These are phyloP conservation scores for Colletotrichum brevisporum DNA, from an alignment of 2,329 filamentous ascomycete genomes.

Conservation along the genomic window DNA sequence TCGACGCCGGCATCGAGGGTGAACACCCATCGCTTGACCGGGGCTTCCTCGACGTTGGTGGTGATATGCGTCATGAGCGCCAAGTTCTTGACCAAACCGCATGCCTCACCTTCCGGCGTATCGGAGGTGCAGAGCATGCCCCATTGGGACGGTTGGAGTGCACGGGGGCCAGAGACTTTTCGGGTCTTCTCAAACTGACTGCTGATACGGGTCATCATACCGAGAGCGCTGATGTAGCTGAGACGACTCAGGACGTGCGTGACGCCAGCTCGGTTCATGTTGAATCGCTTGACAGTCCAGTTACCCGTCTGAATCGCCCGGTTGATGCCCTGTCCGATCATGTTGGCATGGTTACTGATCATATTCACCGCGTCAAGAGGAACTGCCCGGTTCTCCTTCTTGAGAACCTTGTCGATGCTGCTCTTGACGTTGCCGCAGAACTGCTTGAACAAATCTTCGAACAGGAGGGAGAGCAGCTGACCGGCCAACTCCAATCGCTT, in stretches of 20 bases:
- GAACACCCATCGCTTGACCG: conserved; percentile 88
- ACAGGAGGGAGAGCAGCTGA: conserved; percentile 91
- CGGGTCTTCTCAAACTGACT: conserved; percentile 99
- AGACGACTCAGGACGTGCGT: conserved; percentile 96
- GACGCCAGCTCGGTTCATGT: conserved; percentile 97
- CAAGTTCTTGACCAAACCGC: conserved; percentile 97
- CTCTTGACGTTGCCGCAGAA: conserved; percentile 91
- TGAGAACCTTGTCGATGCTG: conserved; percentile 94
- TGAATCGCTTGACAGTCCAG: conserved; percentile 97
- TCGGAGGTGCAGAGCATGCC: conserved; percentile 98
- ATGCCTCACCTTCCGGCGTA: conserved; percentile 98
- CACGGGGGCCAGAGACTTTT: conserved; percentile 95
- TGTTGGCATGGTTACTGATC: conserved; percentile 86
- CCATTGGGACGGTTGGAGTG: conserved; percentile 96
- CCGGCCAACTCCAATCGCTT: conserved; percentile 96
- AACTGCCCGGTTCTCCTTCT: conserved; percentile 91
- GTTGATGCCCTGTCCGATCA: conserved; percentile 94
- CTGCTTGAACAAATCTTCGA: conserved; percentile 98
- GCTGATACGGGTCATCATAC: conserved; percentile 99
- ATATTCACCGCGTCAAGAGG: conserved; percentile 90
- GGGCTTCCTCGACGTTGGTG: conserved; percentile 93
- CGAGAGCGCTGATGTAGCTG: conserved; percentile 95
- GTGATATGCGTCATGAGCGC: conserved; percentile 99
- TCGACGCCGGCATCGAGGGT: conserved; percentile 88
- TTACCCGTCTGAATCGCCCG: conserved; percentile 97